These are phyloP conservation scores for Kokia cookei DNA, from an alignment of 441 rosid species.

Conservation along the genomic window DNA sequence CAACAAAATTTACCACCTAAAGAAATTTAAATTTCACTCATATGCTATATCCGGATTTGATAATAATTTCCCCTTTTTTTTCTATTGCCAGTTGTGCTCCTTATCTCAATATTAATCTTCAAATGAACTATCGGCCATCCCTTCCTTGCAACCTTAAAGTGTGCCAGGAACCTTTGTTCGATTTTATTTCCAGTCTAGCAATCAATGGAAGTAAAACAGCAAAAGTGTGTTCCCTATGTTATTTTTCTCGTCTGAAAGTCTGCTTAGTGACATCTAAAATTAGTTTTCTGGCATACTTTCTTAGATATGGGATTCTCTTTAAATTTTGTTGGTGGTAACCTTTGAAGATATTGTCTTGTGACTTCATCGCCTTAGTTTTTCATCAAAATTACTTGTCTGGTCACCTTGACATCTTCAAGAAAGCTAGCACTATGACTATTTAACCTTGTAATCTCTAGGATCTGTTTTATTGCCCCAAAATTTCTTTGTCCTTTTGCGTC, in stretches of 20 bases:
- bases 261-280: background rate
- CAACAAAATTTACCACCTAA: background rate
- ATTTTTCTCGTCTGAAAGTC: background rate
- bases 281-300: background rate
- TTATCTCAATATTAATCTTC: conserved; percentile 83
- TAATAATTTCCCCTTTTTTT: background rate
- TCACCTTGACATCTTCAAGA: background rate
- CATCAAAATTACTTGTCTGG: background rate
- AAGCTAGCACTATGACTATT: background rate
- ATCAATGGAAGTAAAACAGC: conserved; percentile 81
- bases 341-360: background rate
- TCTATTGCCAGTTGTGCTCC: conserved; percentile 62
- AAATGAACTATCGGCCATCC: conserved; percentile 97
- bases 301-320: background rate
- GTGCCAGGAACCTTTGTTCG: conserved; percentile 86
- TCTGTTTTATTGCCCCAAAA: background rate
- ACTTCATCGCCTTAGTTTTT: background rate
- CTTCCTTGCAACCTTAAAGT: conserved; percentile 77
- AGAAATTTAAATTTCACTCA: background rate
- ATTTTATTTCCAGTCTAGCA: conserved; percentile 58
- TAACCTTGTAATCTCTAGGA: background rate
- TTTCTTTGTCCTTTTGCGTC: background rate
- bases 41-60: background rate
- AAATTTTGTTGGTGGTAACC: background rate
- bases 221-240: conserved; percentile 33